These are phyloP conservation scores for Termitomyces sp. DNA, from an alignment of 768 basidiomycete species.

Conservation along the genomic window DNA sequence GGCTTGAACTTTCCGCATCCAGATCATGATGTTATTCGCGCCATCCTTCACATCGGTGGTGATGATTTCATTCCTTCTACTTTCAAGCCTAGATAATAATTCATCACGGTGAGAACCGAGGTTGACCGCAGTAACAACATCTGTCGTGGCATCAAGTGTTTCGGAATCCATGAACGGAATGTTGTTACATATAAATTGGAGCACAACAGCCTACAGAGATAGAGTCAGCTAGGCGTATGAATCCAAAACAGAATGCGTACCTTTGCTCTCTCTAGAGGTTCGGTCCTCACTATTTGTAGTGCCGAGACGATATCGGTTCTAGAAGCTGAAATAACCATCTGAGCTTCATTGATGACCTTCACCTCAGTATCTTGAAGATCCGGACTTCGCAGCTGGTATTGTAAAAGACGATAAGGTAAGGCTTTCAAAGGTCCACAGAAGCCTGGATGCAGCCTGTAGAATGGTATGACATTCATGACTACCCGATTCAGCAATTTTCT, in stretches of 20 bases:
- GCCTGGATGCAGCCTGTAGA: conserved; percentile 24
- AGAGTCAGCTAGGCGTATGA: not conserved
- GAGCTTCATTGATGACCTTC: conserved; percentile 19
- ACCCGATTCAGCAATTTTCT: conserved; percentile 38
- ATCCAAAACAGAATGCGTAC: conserved; percentile 18
- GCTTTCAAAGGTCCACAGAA: conserved; percentile 30
- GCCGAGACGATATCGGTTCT: conserved; percentile 34
- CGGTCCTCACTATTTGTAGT: conserved; percentile 34
- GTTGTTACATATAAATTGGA: conserved; percentile 25
- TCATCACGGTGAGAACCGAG: conserved; percentile 18
- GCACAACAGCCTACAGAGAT: conserved; percentile 23
- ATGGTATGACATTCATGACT: conserved; percentile 28
- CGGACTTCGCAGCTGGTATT: conserved; percentile 38
- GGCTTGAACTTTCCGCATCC: conserved; percentile 31
- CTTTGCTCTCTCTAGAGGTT: conserved; percentile 32
- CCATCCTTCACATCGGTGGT: not conserved
- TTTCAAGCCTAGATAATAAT: conserved; percentile 15
- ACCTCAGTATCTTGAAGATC: conserved; percentile 36
- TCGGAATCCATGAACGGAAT: conserved; percentile 22
- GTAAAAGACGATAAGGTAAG: conserved; percentile 37
- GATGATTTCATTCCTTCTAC: conserved; percentile 1
- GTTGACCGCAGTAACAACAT: conserved; percentile 17
- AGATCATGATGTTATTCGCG: conserved; percentile 14
- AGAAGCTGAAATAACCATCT: conserved; percentile 20
- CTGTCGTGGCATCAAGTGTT: conserved; percentile 18